These are phyloP conservation scores for Acacia acuminata DNA, from an alignment of 306 rosid species.

Conservation along the genomic window DNA sequence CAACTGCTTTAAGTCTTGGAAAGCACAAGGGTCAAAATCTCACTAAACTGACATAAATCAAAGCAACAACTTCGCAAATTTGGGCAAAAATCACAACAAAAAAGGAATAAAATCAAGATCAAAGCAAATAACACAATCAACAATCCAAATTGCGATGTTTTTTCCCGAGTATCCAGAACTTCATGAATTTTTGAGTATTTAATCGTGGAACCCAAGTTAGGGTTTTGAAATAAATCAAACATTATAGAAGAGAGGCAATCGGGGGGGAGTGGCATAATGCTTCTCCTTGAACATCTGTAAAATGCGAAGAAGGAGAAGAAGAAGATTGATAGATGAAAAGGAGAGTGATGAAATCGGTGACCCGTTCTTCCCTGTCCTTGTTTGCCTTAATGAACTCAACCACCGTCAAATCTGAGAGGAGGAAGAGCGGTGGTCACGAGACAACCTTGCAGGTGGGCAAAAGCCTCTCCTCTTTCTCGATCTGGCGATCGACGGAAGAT, in stretches of 20 bases:
- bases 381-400: too few species aligned
- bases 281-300: too few species aligned
- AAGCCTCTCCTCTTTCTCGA: too few species aligned
- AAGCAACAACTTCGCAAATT: slow-evolving; percentile 2
- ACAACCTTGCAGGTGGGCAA: too few species aligned
- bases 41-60: not conserved
- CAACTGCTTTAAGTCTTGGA: too few species aligned
- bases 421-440: too few species aligned
- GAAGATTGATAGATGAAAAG: too few species aligned
- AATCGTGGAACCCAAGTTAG: slow-evolving; percentile 39
- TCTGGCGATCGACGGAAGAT: too few species aligned
- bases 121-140: not conserved
- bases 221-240: slow-evolving; percentile 41
- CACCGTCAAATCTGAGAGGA: too few species aligned
- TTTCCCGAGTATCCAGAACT: not conserved
- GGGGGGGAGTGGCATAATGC: not conserved
- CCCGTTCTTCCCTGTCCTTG: too few species aligned
- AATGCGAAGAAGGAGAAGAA: too few species aligned
- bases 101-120: not conserved
- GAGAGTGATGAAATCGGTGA: too few species aligned
- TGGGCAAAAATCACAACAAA: not conserved
- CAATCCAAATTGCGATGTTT: not conserved
- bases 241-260: slow-evolving; percentile 9
- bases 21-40: not conserved
- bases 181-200: not conserved